Evolutionary conservation across 805 yeast species (phyloP).

Genomic region (Kodamaea jinghongensis): DNA sequence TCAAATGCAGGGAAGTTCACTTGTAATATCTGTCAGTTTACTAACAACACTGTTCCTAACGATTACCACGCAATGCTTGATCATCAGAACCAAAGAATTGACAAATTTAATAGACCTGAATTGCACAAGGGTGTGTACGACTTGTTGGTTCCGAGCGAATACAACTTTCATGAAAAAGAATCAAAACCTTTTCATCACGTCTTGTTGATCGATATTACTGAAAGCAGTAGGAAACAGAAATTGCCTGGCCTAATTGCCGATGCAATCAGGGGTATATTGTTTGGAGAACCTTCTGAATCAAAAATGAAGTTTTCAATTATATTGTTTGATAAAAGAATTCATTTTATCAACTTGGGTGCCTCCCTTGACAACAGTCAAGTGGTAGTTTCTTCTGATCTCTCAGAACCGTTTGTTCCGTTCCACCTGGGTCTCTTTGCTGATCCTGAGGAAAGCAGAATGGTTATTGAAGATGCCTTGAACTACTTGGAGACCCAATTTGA

Average conservation of each 20-base stretch:
- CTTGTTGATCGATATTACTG: constrained; percentile 68
- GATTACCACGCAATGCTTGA: constrained; percentile 68
- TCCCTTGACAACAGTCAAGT: constrained; percentile 54
- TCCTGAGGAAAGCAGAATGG: constrained; percentile 60
- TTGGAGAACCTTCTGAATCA: constrained; percentile 22
- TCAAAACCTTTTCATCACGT: constrained; percentile 57
- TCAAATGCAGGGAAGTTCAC: constrained; percentile 59
- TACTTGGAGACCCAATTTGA: constrained; percentile 49
- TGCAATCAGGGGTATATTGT: constrained; percentile 60
- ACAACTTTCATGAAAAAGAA: constrained; percentile 49
- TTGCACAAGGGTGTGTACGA: constrained; percentile 83
- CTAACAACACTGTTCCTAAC: constrained; percentile 60
- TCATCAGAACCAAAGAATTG: constrained; percentile 59
- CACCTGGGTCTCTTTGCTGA: constrained; percentile 75
- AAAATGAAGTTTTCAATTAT: constrained; percentile 57
- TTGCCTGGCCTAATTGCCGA: constrained; percentile 65
- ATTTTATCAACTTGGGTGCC: constrained; percentile 67
- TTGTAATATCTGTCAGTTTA: constrained; percentile 84
- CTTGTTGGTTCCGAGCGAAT: constrained; percentile 69
- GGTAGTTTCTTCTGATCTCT: constrained; percentile 64
- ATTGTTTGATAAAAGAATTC: constrained; percentile 69
- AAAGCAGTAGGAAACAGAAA: constrained; percentile 55
- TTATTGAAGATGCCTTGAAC: constrained; percentile 66
- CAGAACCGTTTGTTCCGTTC: constrained; percentile 81
- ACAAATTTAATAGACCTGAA: constrained; percentile 68